Base-by-base conservation (phyloP, 2,329 filamentous ascomycete genomes). In the Neofusicoccum umdonicola region DNA sequence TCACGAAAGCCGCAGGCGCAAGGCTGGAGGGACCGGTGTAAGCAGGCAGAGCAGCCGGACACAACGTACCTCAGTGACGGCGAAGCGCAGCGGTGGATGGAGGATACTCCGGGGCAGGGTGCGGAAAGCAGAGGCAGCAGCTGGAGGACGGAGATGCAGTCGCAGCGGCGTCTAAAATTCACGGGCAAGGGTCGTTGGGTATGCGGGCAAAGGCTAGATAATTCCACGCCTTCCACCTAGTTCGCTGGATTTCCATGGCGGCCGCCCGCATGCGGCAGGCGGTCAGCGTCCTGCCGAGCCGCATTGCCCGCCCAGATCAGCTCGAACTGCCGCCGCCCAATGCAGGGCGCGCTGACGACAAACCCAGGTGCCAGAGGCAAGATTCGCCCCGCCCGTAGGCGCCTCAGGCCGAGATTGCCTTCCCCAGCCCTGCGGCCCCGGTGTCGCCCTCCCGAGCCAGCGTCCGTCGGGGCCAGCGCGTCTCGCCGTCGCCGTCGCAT, bases 161-260 rank as follows among this genome's bases (percentile, higher is more conserved):
- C 41, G 41, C 56, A 17, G 42, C 41, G 56, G 11, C 31, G 31
- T 47, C 61, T 63, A 63, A 63, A 63, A 54, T 63, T 63, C 61
- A 56, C 39, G 48, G 39, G 22, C 61, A 52, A 45, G 47, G 47
- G 50, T 63, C 61, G 45, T 63, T 54, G 61, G 47, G 47, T 60
- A 60, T 35, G 61, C 47, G 48, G 58, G 58, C 47, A 41, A 50
- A 52, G 50, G 12, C 61, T 63, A 63, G 61, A 63, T 41, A 45
- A 42, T 54, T 63, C 61, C 37, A 63, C 47, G 45, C 41, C 47
- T 63, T 63, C 61, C 48, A 52, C 47, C 37, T 39, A 34, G 39
- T 63, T 63, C 61, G 56, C 56, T 60, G 56, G 56, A 37, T 19
- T 60, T 60, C 56, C 56, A 60, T 60, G 39, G 56, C 13, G 22